phyloP scores from a whole-genome alignment of 371 early-diverging fungal species.

The Lichtheimia hyalospora region DNA sequence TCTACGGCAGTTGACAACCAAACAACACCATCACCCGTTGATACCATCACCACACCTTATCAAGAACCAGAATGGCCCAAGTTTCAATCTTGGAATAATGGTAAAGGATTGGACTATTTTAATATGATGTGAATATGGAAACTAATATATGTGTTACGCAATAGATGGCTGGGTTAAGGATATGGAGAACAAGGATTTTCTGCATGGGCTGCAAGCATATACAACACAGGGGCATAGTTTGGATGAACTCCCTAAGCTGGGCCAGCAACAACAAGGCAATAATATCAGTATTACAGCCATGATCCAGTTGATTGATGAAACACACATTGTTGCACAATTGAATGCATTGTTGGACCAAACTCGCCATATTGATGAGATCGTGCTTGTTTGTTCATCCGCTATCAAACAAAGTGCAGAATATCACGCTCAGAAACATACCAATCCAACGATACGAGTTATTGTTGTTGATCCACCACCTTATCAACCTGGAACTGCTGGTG shows the following conservation, averaged over 20 bases:
- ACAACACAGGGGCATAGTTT: slow-evolving; percentile 15
- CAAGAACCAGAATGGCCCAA: slow-evolving; percentile 11
- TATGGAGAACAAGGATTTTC: slow-evolving; percentile 4
- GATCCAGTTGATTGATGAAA: slow-evolving; percentile 17
- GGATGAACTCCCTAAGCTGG: slow-evolving; percentile 9
- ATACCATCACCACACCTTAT: neutral
- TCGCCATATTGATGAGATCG: slow-evolving; percentile 29
- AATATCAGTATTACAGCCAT: slow-evolving; percentile 13
- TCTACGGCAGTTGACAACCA: neutral
- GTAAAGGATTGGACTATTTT: neutral
- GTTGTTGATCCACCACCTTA: slow-evolving; percentile 9
- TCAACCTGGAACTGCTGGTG: slow-evolving; percentile 2
- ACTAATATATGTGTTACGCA: neutral
- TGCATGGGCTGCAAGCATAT: slow-evolving; percentile 16
- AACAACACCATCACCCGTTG: neutral
- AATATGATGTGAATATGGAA: no score
- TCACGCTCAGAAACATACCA: slow-evolving; percentile 1
- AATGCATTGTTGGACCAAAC: slow-evolving; percentile 37
- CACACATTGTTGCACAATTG: slow-evolving; percentile 21
- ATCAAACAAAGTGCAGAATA: slow-evolving; percentile 7
- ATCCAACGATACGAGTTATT: slow-evolving; percentile 2
- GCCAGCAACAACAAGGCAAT: neutral
- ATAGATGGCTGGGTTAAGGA: slow-evolving; percentile 1
- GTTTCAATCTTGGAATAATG: slow-evolving; percentile 13
- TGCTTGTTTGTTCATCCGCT: slow-evolving; percentile 25